These are phyloP conservation scores for Fusarium papillatum DNA, from an alignment of 2,329 filamentous ascomycete species.

Conservation along the genomic window DNA sequence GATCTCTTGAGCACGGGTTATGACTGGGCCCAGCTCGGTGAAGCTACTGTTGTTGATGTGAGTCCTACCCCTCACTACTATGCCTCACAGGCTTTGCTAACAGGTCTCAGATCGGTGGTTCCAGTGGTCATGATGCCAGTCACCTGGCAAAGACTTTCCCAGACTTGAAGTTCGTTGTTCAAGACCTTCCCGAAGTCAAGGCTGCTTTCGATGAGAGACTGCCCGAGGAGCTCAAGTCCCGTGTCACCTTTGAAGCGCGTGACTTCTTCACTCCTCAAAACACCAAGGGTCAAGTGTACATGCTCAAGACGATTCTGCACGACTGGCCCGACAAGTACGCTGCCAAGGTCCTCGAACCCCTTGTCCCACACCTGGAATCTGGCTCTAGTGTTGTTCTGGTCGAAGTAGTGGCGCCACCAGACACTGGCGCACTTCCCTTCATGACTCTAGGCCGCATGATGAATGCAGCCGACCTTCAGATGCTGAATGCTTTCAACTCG, in stretches of 20 bases:
- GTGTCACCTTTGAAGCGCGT: slow-evolving; percentile 52
- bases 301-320: slow-evolving; percentile 67
- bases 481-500: slow-evolving; percentile 62
- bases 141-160: slow-evolving; percentile 41
- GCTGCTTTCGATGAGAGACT: neutral
- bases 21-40: slow-evolving; percentile 42
- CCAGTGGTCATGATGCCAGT: slow-evolving; percentile 40
- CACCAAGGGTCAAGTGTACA: slow-evolving; percentile 60
- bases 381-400: slow-evolving; percentile 54
- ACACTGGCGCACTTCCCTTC: slow-evolving; percentile 37
- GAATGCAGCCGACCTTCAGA: slow-evolving; percentile 52
- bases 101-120: slow-evolving; percentile 41
- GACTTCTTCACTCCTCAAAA: slow-evolving; percentile 54
- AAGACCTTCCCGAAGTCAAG: slow-evolving; percentile 59
- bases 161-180: slow-evolving; percentile 58
- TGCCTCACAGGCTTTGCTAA: neutral
- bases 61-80: neutral
- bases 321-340: slow-evolving; percentile 64
- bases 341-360: slow-evolving; percentile 52
- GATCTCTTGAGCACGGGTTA: slow-evolving; percentile 24
- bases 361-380: slow-evolving; percentile 59
- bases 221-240: slow-evolving; percentile 43
- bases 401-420: slow-evolving; percentile 47
- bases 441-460: slow-evolving; percentile 4
- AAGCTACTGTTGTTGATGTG: slow-evolving; percentile 45